Evolutionary conservation across 495 filamentous ascomycete genomes (phyloP).

Genomic region (Tuber aestivum): DNA sequence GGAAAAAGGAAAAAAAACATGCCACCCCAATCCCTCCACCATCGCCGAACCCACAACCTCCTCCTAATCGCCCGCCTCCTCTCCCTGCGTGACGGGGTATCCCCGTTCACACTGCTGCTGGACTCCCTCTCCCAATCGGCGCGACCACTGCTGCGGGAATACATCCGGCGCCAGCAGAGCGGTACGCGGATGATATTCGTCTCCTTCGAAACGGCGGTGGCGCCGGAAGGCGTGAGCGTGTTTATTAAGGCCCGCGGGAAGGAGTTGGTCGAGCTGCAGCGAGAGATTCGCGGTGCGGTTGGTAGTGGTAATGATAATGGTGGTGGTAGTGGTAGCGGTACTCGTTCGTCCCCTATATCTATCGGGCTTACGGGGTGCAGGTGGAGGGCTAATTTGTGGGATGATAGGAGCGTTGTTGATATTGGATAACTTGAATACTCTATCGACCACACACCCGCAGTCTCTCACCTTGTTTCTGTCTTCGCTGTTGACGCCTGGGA

Average conservation of each 20-base stretch:
- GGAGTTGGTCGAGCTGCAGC: constrained; percentile 48
- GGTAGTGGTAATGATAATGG: constrained; percentile 40
- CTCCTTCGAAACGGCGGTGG: constrained; percentile 64
- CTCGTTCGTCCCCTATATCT: constrained; percentile 39
- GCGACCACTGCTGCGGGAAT: constrained; percentile 63
- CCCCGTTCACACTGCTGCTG: constrained; percentile 77
- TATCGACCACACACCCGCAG: constrained; percentile 44
- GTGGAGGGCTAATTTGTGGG: constrained; percentile 43
- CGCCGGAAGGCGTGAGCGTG: constrained; percentile 54
- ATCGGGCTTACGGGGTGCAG: constrained; percentile 21
- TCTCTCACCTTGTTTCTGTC: constrained; percentile 53
- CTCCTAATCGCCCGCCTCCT: constrained; percentile 80
- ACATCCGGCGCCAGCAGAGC: constrained; percentile 52
- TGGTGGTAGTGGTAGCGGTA: constrained; percentile 40
- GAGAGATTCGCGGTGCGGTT: constrained; percentile 57
- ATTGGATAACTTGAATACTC: constrained; percentile 57
- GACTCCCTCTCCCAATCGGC: constrained; percentile 81
- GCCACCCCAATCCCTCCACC: constrained; percentile 48
- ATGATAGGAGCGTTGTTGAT: constrained; percentile 54
- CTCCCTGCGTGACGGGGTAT: constrained; percentile 67
- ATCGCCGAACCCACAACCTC: constrained; percentile 77
- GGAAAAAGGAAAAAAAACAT: constrained; percentile 6
- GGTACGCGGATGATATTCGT: constrained; percentile 61
- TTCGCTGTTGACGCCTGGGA: constrained; percentile 51
- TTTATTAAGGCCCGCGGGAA: constrained; percentile 62